Evolutionary conservation across 2,329 filamentous ascomycete genomes (phyloP).

Genomic region (Phyllosticta capitalensis): DNA sequence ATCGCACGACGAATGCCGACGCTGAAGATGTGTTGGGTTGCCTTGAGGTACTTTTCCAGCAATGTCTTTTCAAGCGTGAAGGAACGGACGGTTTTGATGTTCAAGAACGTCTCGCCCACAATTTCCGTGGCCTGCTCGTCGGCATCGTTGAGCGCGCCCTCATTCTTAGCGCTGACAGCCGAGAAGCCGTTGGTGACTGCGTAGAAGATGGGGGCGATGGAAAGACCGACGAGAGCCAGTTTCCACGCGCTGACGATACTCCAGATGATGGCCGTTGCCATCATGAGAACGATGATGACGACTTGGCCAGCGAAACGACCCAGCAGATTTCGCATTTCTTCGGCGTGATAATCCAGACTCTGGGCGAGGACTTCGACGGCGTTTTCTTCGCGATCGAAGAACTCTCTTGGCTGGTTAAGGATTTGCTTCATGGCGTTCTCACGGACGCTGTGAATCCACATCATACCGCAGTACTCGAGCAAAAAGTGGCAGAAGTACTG

Average conservation of each 20-base stretch:
- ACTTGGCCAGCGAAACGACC: conserved; percentile 66
- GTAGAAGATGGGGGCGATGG: conserved; percentile 58
- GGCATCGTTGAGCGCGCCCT: conserved; percentile 55
- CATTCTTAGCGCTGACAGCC: conserved; percentile 59
- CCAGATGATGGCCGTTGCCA: conserved; percentile 62
- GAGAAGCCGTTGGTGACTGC: conserved; percentile 57
- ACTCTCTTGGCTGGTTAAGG: conserved; percentile 64
- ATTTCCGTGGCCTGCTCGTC: conserved; percentile 51
- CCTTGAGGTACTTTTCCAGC: conserved; percentile 48
- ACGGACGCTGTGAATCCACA: conserved; percentile 68
- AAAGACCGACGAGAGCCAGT: conserved; percentile 66
- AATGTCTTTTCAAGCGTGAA: conserved; percentile 69
- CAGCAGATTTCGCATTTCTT: conserved; percentile 78
- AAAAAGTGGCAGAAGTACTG: conserved; percentile 60
- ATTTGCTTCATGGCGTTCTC: conserved; percentile 58
- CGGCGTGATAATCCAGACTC: conserved; percentile 68
- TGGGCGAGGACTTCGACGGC: conserved; percentile 55
- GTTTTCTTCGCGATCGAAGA: conserved; percentile 66
- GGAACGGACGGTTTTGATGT: conserved; percentile 68
- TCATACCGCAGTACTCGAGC: conserved; percentile 61
- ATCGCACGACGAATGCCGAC: conserved; percentile 57
- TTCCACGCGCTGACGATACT: conserved; percentile 67
- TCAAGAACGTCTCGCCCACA: conserved; percentile 65
- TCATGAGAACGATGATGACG: conserved; percentile 58
- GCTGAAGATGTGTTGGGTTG: conserved; percentile 43